phyloP scores from a whole-genome alignment of 306 rosid species.

The Rubus parviflorus region DNA sequence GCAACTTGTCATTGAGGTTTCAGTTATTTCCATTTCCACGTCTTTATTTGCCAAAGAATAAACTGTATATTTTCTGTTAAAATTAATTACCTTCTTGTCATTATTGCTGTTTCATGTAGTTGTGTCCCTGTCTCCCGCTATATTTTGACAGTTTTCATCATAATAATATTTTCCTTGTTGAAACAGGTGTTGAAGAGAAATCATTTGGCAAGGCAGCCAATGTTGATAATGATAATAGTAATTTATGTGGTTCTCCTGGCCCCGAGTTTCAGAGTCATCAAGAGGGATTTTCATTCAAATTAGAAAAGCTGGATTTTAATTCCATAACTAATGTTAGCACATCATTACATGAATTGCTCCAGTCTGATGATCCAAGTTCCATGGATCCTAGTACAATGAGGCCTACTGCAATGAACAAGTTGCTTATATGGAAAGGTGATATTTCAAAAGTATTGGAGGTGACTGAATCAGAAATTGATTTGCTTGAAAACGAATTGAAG shows the following conservation, averaged over 20 bases:
- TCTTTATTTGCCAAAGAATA: not conserved
- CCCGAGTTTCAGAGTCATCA: constrained; percentile 47
- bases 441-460: constrained; percentile 81
- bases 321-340: constrained; percentile 57
- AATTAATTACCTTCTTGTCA: not conserved
- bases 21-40: not conserved
- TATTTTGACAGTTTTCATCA: not conserved
- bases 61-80: not conserved
- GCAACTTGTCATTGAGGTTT: not conserved
- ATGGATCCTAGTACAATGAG: constrained; percentile 51
- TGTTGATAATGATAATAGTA: constrained; percentile 54
- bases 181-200: constrained; percentile 80
- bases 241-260: constrained; percentile 53
- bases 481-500: constrained; percentile 78
- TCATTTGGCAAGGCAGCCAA: constrained; percentile 49
- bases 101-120: not conserved
- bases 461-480: constrained; percentile 90
- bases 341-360: constrained; percentile 60
- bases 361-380: constrained; percentile 58
- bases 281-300: constrained; percentile 50
- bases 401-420: constrained; percentile 65
- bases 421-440: constrained; percentile 80
- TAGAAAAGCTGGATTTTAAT: constrained; percentile 63
- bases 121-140: not conserved
- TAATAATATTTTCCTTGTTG: constrained; percentile 1